Evolutionary conservation across 257 asterid genomes (phyloP).

Genomic region (Paraleonurus japonicus): DNA sequence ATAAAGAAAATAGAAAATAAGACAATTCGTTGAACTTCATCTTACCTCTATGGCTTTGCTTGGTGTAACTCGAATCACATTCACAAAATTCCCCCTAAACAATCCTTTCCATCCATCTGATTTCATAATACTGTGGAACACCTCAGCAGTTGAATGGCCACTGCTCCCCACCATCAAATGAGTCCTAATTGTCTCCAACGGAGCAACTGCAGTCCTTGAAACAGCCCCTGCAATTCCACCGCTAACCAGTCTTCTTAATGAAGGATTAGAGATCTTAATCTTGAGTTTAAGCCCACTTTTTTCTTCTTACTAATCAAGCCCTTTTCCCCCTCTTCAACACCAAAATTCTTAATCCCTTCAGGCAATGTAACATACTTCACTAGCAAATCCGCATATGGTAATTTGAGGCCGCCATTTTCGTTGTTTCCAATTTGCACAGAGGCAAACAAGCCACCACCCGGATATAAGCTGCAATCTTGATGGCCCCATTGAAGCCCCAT

Average conservation of each 20-base stretch:
- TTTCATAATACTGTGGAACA: conserved; percentile 68
- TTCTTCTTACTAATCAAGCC: conserved; percentile 39
- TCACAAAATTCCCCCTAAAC: conserved; percentile 90
- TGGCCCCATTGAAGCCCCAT: conserved; percentile 60
- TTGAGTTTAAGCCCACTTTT: conserved; percentile 54
- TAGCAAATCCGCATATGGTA: conserved; percentile 64
- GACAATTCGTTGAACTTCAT: background rate
- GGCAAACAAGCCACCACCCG: conserved; percentile 85
- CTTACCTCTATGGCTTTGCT: conserved; percentile 96
- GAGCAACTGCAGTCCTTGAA: conserved; percentile 96
- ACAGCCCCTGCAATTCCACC: conserved; percentile 95
- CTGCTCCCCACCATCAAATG: conserved; percentile 95
- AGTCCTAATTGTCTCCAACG: conserved; percentile 93
- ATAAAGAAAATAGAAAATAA: background rate
- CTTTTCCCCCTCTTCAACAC: conserved; percentile 42
- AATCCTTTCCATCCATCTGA: conserved; percentile 92
- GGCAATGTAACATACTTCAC: conserved; percentile 63
- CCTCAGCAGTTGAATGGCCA: conserved; percentile 80
- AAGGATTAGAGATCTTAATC: conserved; percentile 79
- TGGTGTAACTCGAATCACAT: conserved; percentile 93
- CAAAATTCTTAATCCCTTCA: conserved; percentile 54
- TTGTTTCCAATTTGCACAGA: conserved; percentile 70
- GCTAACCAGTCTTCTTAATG: conserved; percentile 79
- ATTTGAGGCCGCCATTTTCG: conserved; percentile 58
- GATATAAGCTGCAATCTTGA: conserved; percentile 54